Base-by-base conservation (phyloP, 208 protist genomes). In the Blechomonas ayalai region DNA sequence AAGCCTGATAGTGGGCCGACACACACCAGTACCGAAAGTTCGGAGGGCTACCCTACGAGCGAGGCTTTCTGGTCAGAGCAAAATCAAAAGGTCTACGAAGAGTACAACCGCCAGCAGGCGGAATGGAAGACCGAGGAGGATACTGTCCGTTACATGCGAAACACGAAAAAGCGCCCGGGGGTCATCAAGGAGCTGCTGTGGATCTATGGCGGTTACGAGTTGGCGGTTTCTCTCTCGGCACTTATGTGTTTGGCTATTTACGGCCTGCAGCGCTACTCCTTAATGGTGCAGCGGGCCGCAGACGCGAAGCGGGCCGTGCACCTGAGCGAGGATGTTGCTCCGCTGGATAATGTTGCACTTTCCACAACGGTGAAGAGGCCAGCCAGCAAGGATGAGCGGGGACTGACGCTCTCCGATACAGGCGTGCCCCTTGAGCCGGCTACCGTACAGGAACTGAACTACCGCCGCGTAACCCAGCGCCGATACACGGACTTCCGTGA, bases 401-500 rank as follows among this genome's bases (percentile, higher is more conserved):
- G 33, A 10, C 29, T 62, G 19, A 29, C 54, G n/a, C 18, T 62
- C 16, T 31, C 39, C 16, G 39, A 40, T 16, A 48, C 31, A 16
- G 46, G 52, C 4, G 46, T 40, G 31, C 47, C 54, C 8, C 29
- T 62, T 39, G 8, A 55, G 7, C 35, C 54, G 18, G 55, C 45
- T 22, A 20, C 34, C 1, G 45, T 55, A n/a, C 19, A 73, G 25
- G 66, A 80, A 43, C 70, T 67, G 0, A 50, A 61, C 37, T 67
- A 88, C 53, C 61, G 79, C 33, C 66, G 67, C 22, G 71, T 61
- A n/a, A 88, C 79, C 12, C 79, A 88, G 48, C 59, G 73, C 19
- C 71, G 66, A 22, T 88, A 83, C 37, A 67, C 77, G 19, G 79
- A 88, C 49, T 82, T 89, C 34, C 67, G 80, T 9, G 80, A 89